phyloP scores from a whole-genome alignment of 73 alveolate species.

The Halteria grandinella region DNA sequence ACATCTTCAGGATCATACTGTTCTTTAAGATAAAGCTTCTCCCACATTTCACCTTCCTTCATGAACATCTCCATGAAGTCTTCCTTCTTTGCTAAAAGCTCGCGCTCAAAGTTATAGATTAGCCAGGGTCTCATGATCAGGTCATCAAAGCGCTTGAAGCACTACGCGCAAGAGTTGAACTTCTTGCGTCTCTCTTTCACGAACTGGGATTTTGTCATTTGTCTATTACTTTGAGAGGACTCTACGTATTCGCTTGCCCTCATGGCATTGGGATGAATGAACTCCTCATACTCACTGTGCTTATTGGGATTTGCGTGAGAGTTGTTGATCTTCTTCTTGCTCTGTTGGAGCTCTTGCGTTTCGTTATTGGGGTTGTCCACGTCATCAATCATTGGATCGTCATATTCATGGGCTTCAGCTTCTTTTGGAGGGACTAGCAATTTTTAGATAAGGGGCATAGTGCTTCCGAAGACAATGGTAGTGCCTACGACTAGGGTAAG shows the following conservation, averaged over 20 bases:
- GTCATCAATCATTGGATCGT: not conserved
- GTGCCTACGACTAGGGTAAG: constrained; percentile 57
- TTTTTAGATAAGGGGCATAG: constrained; percentile 44
- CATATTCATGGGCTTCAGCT: constrained; percentile 33
- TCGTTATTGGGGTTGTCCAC: not conserved
- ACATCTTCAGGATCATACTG: too few species aligned
- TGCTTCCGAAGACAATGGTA: constrained; percentile 57
- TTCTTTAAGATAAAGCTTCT: too few species aligned
- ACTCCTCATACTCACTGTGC: constrained; percentile 34
- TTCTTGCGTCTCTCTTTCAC: constrained; percentile 4
- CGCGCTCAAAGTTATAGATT: constrained; percentile 47
- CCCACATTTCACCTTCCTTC: constrained; percentile 44
- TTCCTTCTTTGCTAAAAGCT: not conserved
- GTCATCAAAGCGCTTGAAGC: constrained; percentile 26
- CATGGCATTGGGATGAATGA: constrained; percentile 24
- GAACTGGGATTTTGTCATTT: constrained; percentile 19
- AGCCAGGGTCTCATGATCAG: constrained; percentile 16
- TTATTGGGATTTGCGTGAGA: not conserved
- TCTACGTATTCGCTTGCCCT: not conserved
- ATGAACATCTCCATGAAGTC: constrained; percentile 50
- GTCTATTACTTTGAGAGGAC: not conserved
- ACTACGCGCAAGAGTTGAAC: constrained; percentile 2
- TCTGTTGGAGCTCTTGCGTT: not conserved
- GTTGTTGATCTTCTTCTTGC: not conserved
- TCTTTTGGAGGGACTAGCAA: constrained; percentile 31